Percentiles rank a stretch among this genome's conserved stretches.
These are phyloP conservation scores for Lumnitzera littorea DNA, from an alignment of 345 rosid genomes.

Conservation along the genomic window DNA sequence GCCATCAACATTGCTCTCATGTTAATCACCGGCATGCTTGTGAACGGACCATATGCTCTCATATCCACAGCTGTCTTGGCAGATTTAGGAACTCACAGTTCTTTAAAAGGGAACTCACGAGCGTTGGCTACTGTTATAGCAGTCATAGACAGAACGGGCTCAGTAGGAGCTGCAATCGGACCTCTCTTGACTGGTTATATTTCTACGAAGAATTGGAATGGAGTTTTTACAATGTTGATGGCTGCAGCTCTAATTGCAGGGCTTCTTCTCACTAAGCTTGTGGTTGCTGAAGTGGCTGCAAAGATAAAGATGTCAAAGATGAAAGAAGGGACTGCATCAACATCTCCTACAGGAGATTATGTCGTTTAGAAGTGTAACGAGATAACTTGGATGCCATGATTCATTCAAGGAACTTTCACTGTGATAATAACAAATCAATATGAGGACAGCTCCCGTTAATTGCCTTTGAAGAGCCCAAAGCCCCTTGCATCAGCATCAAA, in stretches of 20 bases:
- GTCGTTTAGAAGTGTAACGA: conserved; percentile 16
- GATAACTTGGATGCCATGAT: background rate
- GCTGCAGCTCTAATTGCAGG: conserved; percentile 79
- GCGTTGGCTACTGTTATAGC: conserved; percentile 97
- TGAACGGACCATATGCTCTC: conserved; percentile 89
- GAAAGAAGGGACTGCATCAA: conserved; percentile 13
- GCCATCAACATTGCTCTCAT: conserved; percentile 49
- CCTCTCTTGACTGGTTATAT: conserved; percentile 86
- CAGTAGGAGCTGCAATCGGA: conserved; percentile 96
- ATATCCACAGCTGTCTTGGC: conserved; percentile 97
- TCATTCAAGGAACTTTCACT: too few species aligned
- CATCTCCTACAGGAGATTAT: conserved; percentile 10
- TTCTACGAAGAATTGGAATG: conserved; percentile 74
- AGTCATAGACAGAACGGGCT: conserved; percentile 94
- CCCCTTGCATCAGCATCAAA: too few species aligned
- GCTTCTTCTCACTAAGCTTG: conserved; percentile 65
- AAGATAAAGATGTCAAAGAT: conserved; percentile 51
- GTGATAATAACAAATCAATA: too few species aligned
- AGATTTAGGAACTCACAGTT: conserved; percentile 41
- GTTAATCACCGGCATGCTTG: conserved; percentile 84
- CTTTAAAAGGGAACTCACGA: conserved; percentile 56
- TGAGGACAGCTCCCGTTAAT: too few species aligned
- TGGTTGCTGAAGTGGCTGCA: conserved; percentile 64
- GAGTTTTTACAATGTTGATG: conserved; percentile 91
- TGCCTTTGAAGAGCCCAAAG: too few species aligned